Conservation (phyloP, 257 asterid genomes). For the Solanum virginianum region DNA sequence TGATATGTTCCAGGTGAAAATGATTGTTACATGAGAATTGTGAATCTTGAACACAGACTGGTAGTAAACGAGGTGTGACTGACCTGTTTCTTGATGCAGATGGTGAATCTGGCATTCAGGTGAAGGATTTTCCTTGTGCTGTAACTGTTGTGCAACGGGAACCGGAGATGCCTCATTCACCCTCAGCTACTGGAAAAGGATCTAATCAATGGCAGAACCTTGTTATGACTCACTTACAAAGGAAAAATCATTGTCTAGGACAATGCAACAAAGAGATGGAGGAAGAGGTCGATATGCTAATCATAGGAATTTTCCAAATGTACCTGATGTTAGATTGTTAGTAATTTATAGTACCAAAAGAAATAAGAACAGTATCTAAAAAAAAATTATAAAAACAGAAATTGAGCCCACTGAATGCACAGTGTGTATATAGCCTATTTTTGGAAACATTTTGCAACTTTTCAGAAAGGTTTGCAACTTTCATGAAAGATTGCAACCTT, state of each 20-base stretch:
- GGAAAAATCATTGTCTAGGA: conserved; percentile 13
- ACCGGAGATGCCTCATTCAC: conserved; percentile 53
- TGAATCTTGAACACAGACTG: neutral
- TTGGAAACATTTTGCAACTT: too few species aligned
- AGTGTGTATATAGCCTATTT: too few species aligned
- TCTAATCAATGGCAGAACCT: conserved; percentile 44
- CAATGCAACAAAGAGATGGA: conserved; percentile 14
- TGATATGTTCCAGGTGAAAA: conserved; percentile 61
- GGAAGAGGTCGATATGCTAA: conserved; percentile 13
- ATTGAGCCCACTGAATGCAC: too few species aligned
- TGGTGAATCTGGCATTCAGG: conserved; percentile 88
- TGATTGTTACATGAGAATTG: neutral
- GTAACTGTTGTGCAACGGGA: conserved; percentile 34
- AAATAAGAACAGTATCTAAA: too few species aligned
- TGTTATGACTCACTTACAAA: conserved; percentile 12
- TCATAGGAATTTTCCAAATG: conserved; percentile 9
- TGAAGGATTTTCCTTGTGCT: conserved; percentile 40
- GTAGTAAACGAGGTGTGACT: neutral
- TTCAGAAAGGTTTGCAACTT: too few species aligned
- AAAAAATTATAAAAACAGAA: too few species aligned
- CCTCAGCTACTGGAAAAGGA: conserved; percentile 61
- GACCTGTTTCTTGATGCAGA: conserved; percentile 32
- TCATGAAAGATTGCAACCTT: too few species aligned
- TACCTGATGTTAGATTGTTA: too few species aligned
- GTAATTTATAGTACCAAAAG: too few species aligned